Evolutionary conservation across 83 land plant genomes (phyloP).

Genomic region (Picea abies): DNA sequence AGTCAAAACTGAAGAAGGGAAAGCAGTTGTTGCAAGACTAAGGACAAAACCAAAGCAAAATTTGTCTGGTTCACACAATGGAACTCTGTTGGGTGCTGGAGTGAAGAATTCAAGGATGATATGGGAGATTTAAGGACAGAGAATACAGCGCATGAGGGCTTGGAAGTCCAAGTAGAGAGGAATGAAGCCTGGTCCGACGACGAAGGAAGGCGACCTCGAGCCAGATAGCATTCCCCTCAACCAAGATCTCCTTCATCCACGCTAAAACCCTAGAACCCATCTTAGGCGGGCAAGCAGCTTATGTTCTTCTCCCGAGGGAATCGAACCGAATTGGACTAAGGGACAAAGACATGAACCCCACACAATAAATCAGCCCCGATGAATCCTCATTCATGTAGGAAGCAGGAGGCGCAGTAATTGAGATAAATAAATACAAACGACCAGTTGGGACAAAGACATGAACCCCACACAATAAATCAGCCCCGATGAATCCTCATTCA

Average conservation of each 20-base stretch:
- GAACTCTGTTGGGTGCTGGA: background rate
- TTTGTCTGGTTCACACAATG: background rate
- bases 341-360: no score
- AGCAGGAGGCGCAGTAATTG: slow-evolving; percentile 16
- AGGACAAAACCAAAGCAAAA: background rate
- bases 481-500: background rate
- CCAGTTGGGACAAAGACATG: no score
- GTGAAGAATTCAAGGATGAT: background rate
- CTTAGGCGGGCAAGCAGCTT: background rate
- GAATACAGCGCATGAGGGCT: no score
- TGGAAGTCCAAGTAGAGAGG: slow-evolving; percentile 19
- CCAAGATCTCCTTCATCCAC: background rate
- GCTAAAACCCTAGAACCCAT: background rate
- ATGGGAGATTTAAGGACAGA: background rate
- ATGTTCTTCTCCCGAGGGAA: no score
- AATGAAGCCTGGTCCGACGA: slow-evolving; percentile 29
- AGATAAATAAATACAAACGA: slow-evolving; percentile 19
- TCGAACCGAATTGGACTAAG: no score
- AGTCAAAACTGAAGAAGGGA: background rate
- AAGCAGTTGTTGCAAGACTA: background rate
- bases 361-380: background rate
- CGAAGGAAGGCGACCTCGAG: background rate
- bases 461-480: background rate
- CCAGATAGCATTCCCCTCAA: slow-evolving; percentile 19
- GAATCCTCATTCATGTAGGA: background rate